phyloP scores from a whole-genome alignment of 768 basidiomycete genomes.

The Sporobolomyces pararoseus region DNA sequence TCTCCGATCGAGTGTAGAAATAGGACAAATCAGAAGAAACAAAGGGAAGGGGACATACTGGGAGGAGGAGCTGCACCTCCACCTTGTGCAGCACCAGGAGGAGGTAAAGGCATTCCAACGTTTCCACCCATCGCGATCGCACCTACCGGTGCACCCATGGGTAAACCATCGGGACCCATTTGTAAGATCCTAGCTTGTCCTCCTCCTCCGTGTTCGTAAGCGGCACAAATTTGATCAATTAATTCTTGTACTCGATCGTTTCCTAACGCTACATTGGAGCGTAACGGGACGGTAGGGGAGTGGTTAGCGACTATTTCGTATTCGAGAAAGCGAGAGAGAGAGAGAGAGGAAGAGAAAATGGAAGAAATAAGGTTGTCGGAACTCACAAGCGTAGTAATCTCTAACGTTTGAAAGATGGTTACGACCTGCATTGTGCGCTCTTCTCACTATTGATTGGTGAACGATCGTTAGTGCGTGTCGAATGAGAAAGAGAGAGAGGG shows the following conservation, averaged over 20 bases:
- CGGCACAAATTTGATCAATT: conserved; percentile 95
- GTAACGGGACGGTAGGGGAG: too few species aligned
- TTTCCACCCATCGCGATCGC: conserved; percentile 21
- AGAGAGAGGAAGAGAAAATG: background rate
- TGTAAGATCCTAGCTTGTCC: conserved; percentile 29
- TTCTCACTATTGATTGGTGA: too few species aligned
- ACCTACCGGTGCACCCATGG: background rate
- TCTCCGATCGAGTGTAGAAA: too few species aligned
- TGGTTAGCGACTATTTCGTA: too few species aligned
- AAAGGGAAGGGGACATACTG: too few species aligned
- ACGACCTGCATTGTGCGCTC: conserved; percentile 95
- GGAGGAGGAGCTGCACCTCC: background rate
- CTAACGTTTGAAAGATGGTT: conserved; percentile 95
- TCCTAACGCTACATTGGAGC: conserved; percentile 50
- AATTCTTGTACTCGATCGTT: conserved; percentile 98
- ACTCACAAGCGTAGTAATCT: conserved; percentile 91
- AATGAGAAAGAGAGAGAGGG: too few species aligned
- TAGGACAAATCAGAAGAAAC: too few species aligned
- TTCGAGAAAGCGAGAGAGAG: too few species aligned
- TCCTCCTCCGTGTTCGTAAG: conserved; percentile 70
- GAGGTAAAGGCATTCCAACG: conserved; percentile 1
- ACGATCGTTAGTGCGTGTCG: too few species aligned
- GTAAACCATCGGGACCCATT: conserved; percentile 21
- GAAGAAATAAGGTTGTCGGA: background rate
- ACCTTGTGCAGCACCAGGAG: background rate